Conservation (phyloP, 148 eudicot species). For the Polygonum maritimum region DNA sequence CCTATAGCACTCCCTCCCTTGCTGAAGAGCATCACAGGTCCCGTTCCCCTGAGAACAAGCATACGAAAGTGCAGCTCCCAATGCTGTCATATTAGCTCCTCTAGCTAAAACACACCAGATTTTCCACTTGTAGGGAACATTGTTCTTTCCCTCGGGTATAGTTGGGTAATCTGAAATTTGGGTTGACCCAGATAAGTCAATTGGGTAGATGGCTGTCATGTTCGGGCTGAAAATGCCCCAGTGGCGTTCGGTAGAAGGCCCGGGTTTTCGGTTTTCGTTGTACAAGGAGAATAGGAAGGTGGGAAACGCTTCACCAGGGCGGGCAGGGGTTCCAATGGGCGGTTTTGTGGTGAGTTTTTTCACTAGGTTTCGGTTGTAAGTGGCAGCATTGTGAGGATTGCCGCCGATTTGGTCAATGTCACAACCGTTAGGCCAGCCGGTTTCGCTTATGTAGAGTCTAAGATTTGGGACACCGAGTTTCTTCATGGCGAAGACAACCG, state of each 20-base stretch:
- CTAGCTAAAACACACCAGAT: conserved; percentile 69
- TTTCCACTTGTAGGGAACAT: conserved; percentile 62
- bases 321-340: conserved; percentile 64
- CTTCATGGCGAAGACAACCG: conserved; percentile 63
- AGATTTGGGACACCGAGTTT: conserved; percentile 47
- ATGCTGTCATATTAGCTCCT: conserved; percentile 35
- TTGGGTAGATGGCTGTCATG: conserved; percentile 38
- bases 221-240: conserved; percentile 76
- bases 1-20: conserved; percentile 52
- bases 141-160: conserved; percentile 44
- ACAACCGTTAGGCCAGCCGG: conserved; percentile 91
- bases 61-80: conserved; percentile 43
- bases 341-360: conserved; percentile 56
- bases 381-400: conserved; percentile 68
- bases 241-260: conserved; percentile 82
- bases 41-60: conserved; percentile 91
- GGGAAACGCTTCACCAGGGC: conserved; percentile 60
- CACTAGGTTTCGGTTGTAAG: conserved; percentile 63
- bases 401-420: conserved; percentile 74
- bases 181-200: conserved; percentile 65
- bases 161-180: conserved; percentile 28
- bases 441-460: conserved; percentile 61
- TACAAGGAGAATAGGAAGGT: conserved; percentile 59
- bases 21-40: conserved; percentile 70
- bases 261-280: conserved; percentile 74